A percentile compares a stretch with the other conserved stretches of the same genome.
Conservation (phyloP, 2,329 filamentous ascomycete species). For the Aaosphaeria arxii region DNA sequence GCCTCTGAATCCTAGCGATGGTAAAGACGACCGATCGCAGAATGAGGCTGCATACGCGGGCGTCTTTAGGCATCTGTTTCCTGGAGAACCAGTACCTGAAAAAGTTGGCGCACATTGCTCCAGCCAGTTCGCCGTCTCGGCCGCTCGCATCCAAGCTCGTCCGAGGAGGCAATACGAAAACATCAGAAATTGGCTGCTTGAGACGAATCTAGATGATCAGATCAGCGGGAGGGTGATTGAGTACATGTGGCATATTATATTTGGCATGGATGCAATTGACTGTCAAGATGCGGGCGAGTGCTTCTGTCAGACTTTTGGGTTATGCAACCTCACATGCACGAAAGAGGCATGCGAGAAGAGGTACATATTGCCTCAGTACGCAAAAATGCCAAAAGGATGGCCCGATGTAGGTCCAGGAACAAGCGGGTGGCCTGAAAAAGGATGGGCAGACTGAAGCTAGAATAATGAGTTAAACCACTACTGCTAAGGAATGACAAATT, state of each 20-base stretch:
- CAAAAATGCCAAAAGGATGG: conserved; percentile 59
- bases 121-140: conserved; percentile 50
- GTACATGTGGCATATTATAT: conserved; percentile 52
- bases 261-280: conserved; percentile 42
- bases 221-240: conserved; percentile 52
- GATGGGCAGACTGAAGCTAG: conserved; percentile 16
- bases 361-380: conserved; percentile 56
- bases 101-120: conserved; percentile 48
- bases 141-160: conserved; percentile 40
- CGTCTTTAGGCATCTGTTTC: conserved; percentile 47
- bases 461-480: not conserved
- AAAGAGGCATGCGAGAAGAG: conserved; percentile 51
- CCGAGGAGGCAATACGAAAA: conserved; percentile 46
- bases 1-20: conserved; percentile 34
- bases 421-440: conserved; percentile 15
- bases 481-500: too few species aligned
- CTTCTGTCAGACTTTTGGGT: conserved; percentile 63
- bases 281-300: conserved; percentile 60
- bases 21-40: conserved; percentile 20
- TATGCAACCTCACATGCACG: conserved; percentile 49
- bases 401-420: conserved; percentile 45
- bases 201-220: conserved; percentile 44
- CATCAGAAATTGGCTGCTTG: conserved; percentile 46
- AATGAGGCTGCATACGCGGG: conserved; percentile 39
- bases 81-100: conserved; percentile 33